These are phyloP conservation scores for Fomitiporia mediterranea DNA, from an alignment of 1,284 basidiomycete species.

Conservation along the genomic window DNA sequence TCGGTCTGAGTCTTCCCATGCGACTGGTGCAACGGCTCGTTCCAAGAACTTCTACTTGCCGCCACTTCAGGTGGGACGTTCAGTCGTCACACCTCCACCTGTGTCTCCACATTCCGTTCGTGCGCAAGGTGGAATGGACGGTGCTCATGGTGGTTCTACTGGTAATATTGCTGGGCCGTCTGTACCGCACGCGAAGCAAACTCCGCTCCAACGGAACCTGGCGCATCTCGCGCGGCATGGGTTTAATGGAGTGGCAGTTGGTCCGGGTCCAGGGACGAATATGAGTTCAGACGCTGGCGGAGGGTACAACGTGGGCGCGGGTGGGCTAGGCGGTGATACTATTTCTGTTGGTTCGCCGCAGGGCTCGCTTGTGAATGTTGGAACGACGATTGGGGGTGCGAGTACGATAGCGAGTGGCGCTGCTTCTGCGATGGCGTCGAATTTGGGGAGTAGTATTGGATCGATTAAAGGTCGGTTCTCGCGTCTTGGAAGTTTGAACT, in stretches of 20 bases:
- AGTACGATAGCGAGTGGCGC: conserved; percentile 7
- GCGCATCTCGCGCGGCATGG: conserved; percentile 76
- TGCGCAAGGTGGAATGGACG: conserved; percentile 23
- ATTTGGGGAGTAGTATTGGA: conserved; percentile 34
- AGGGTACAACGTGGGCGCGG: not conserved
- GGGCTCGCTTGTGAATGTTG: conserved; percentile 65
- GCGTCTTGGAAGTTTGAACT: conserved; percentile 66
- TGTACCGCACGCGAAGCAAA: conserved; percentile 47
- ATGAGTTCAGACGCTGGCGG: not conserved
- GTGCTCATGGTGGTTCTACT: conserved; percentile 19
- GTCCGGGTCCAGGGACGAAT: conserved; percentile 49
- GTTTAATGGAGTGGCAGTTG: conserved; percentile 71
- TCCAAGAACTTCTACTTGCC: conserved; percentile 42
- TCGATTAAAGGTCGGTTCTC: conserved; percentile 56
- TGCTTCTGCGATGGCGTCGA: conserved; percentile 32
- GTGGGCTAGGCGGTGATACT: conserved; percentile 41
- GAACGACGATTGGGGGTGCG: conserved; percentile 27
- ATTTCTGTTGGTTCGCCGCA: conserved; percentile 61
- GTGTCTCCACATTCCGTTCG: conserved; percentile 38
- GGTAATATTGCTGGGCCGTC: conserved; percentile 22
- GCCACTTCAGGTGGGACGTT: conserved; percentile 35
- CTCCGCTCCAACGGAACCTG: conserved; percentile 70
- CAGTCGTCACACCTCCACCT: conserved; percentile 37
- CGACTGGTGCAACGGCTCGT: conserved; percentile 29
- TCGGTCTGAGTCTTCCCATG: conserved; percentile 17